Evolutionary conservation across 202 grass and related monocot genomes (phyloP).

Genomic region (Bolboschoenoplectus hybrid): DNA sequence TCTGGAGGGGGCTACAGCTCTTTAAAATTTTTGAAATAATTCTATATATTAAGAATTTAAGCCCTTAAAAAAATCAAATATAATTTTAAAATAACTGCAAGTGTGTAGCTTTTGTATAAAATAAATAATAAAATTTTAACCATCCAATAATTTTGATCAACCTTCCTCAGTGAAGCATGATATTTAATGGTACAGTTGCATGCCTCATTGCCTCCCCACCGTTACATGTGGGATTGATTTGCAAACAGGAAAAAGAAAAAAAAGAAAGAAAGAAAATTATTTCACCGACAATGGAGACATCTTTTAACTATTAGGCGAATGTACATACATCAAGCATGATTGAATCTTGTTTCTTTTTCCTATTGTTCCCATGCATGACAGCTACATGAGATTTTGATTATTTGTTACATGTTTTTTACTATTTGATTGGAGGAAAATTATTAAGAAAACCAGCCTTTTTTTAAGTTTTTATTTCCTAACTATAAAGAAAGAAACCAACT

Average conservation of each 20-base stretch:
- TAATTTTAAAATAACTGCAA: too few relatives aligned
- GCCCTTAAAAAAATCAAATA: too few relatives aligned
- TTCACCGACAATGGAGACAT: constrained; percentile 35
- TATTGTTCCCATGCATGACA: constrained; percentile 34
- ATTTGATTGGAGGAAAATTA: background rate
- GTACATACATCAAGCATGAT: constrained; percentile 21
- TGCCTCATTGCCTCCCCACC: background rate
- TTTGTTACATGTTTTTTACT: background rate
- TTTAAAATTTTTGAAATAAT: too few relatives aligned
- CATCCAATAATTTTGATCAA: too few relatives aligned
- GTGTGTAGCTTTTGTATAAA: too few relatives aligned
- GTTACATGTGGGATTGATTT: constrained; percentile 34
- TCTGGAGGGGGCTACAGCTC: too few relatives aligned
- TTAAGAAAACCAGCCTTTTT: background rate
- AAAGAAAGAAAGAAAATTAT: background rate
- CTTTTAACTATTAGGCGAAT: constrained; percentile 12
- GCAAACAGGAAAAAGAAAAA: constrained; percentile 5
- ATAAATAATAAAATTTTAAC: too few relatives aligned
- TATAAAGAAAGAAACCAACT: constrained; percentile 34
- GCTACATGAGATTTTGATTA: constrained; percentile 36
- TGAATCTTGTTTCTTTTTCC: background rate
- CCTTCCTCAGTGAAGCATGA: background rate
- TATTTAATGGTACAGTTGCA: constrained; percentile 18
- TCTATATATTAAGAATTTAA: too few relatives aligned
- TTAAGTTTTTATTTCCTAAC: background rate